Conservation (phyloP, 2,329 filamentous ascomycete genomes). For the Colletotrichum brevisporum region DNA sequence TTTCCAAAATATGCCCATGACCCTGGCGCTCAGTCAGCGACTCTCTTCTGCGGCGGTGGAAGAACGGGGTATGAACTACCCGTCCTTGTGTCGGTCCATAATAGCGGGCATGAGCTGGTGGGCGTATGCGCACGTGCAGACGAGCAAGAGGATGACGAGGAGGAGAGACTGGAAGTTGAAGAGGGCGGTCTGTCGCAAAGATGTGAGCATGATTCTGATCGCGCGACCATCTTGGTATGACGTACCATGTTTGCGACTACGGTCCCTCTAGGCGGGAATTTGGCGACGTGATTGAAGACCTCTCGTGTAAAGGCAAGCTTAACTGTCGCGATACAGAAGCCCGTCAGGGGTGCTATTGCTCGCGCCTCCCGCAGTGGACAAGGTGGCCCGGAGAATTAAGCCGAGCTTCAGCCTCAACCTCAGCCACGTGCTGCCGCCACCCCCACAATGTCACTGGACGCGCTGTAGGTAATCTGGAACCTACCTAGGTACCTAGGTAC, state of each 20-base stretch:
- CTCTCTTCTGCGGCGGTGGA: neutral
- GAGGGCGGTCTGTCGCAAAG: slow-evolving; percentile 81
- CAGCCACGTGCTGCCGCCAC: slow-evolving; percentile 28
- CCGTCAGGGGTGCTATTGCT: slow-evolving; percentile 18
- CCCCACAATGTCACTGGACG: slow-evolving; percentile 12
- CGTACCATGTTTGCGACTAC: slow-evolving; percentile 45
- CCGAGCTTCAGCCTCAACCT: slow-evolving; percentile 13
- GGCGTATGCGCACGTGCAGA: slow-evolving; percentile 95
- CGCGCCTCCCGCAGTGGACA: slow-evolving; percentile 35
- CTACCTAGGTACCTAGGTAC: too few species aligned
- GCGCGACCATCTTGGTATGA: neutral
- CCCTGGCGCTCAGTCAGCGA: slow-evolving; percentile 57
- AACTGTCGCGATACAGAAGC: slow-evolving; percentile 22
- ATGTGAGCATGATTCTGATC: slow-evolving; percentile 24
- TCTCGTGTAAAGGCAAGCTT: slow-evolving; percentile 20
- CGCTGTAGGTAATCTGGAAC: too few species aligned
- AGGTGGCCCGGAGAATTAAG: slow-evolving; percentile 34
- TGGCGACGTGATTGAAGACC: slow-evolving; percentile 23
- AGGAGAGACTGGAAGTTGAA: slow-evolving; percentile 99
- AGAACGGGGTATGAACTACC: slow-evolving; percentile 65
- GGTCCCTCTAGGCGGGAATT: slow-evolving; percentile 25
- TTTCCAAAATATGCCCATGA: slow-evolving; percentile 95
- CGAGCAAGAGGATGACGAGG: slow-evolving; percentile 92
- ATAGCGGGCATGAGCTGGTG: slow-evolving; percentile 91
- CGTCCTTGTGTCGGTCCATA: slow-evolving; percentile 93